Conservation (phyloP, 2,329 filamentous ascomycete genomes). For the Mariannaea sp. region DNA sequence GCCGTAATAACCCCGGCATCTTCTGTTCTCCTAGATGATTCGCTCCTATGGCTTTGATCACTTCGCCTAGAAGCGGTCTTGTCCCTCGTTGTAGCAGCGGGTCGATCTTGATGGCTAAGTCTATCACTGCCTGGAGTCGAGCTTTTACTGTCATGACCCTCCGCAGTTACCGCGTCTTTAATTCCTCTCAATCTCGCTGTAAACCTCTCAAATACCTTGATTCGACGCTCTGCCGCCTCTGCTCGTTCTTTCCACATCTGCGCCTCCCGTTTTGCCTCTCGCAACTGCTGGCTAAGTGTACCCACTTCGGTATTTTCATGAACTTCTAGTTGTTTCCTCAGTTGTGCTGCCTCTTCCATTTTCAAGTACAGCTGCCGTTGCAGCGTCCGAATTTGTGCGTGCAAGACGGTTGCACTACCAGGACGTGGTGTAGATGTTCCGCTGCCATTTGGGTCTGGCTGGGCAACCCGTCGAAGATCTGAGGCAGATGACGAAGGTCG, state of each 20-base stretch:
- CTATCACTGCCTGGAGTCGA: not conserved
- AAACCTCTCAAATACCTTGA: slow-evolving; percentile 54
- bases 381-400: slow-evolving; percentile 55
- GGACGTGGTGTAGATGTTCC: slow-evolving; percentile 29
- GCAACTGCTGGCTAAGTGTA: slow-evolving; percentile 54
- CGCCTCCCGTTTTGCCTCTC: slow-evolving; percentile 42
- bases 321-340: slow-evolving; percentile 53
- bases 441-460: not conserved
- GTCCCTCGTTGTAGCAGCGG: slow-evolving; percentile 2
- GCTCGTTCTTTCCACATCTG: slow-evolving; percentile 60
- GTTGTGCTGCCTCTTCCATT: slow-evolving; percentile 51
- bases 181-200: slow-evolving; percentile 43
- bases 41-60: slow-evolving; percentile 18
- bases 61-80: not conserved
- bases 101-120: not conserved
- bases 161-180: slow-evolving; percentile 27
- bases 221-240: slow-evolving; percentile 58
- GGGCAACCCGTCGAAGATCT: slow-evolving; percentile 7
- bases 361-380: slow-evolving; percentile 52
- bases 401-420: slow-evolving; percentile 45
- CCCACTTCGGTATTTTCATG: slow-evolving; percentile 50
- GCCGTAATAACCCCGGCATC: slow-evolving; percentile 34
- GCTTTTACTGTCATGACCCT: not conserved
- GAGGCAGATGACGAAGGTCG: slow-evolving; percentile 43
- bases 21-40: slow-evolving; percentile 34